These are phyloP conservation scores for Xylaria arbuscula DNA, from an alignment of 2,329 filamentous ascomycete genomes.

Conservation along the genomic window DNA sequence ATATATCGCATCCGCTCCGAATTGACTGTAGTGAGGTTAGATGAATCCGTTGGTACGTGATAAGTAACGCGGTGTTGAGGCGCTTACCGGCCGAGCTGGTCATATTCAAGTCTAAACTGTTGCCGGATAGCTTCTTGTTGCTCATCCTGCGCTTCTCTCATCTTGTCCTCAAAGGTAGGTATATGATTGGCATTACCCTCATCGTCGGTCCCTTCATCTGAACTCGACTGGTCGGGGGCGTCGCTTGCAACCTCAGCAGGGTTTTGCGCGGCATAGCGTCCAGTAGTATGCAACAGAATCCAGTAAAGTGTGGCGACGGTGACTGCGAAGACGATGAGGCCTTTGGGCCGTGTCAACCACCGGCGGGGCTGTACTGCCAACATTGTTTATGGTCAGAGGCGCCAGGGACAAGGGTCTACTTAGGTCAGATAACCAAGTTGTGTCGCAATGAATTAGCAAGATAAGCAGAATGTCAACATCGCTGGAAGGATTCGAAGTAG, in stretches of 20 bases:
- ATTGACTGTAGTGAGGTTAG: constrained; percentile 52
- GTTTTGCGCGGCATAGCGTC: constrained; percentile 37
- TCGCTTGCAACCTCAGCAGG: constrained; percentile 14
- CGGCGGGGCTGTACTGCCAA: constrained; percentile 50
- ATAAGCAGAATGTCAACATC: constrained; percentile 23
- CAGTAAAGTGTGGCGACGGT: constrained; percentile 58
- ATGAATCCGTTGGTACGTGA: constrained; percentile 38
- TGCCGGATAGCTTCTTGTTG: constrained; percentile 48
- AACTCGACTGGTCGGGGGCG: constrained; percentile 23
- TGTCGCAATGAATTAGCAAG: constrained; percentile 19
- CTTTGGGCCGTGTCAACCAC: constrained; percentile 55
- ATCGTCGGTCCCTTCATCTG: constrained; percentile 8
- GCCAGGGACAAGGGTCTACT: constrained; percentile 24
- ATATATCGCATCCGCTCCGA: constrained; percentile 64
- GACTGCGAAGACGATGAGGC: constrained; percentile 55
- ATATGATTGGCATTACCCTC: constrained; percentile 31
- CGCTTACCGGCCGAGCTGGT: constrained; percentile 52
- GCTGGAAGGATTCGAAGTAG: constrained; percentile 21
- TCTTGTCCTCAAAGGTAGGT: constrained; percentile 46
- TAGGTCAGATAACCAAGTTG: neutral
- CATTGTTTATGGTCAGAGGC: constrained; percentile 42
- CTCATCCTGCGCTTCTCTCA: constrained; percentile 49
- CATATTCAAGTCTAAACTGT: constrained; percentile 56
- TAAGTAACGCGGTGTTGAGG: neutral
- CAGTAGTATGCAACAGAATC: constrained; percentile 55